Conservation (phyloP, 305 asterid species). For the Salvia sclarea region DNA sequence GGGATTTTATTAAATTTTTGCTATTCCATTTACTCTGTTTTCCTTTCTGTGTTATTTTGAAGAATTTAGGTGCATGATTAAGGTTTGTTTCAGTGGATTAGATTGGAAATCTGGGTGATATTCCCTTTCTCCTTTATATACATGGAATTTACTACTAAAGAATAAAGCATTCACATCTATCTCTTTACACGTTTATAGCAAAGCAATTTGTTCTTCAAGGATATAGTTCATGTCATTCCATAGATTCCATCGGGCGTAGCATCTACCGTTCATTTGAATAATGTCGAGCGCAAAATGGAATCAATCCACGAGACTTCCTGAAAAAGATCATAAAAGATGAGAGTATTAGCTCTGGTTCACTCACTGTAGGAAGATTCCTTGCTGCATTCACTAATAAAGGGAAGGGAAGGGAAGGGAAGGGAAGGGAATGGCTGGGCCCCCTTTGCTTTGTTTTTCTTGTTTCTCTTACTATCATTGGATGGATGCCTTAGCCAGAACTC, state of each 20-base stretch:
- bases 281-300: background rate
- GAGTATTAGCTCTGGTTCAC: background rate
- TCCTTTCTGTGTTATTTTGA: background rate
- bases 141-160: conserved; percentile 19
- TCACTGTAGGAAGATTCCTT: conserved; percentile 12
- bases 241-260: background rate
- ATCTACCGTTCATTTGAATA: background rate
- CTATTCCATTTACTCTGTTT: background rate
- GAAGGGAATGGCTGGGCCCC: too few relatives aligned
- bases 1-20: background rate
- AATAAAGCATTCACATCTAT: conserved; percentile 32
- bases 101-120: background rate
- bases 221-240: conserved; percentile 8
- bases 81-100: conserved; percentile 7
- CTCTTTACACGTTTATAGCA: conserved; percentile 31
- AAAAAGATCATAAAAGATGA: background rate
- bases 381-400: conserved; percentile 23
- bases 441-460: background rate
- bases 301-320: conserved; percentile 3
- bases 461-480: conserved; percentile 23
- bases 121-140: background rate
- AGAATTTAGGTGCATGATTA: background rate
- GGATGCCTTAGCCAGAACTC: conserved; percentile 28
- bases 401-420: too few relatives aligned
- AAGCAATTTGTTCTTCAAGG: conserved; percentile 21